phyloP scores from a whole-genome alignment of 345 rosid species.

The Bruguiera sexangula region DNA sequence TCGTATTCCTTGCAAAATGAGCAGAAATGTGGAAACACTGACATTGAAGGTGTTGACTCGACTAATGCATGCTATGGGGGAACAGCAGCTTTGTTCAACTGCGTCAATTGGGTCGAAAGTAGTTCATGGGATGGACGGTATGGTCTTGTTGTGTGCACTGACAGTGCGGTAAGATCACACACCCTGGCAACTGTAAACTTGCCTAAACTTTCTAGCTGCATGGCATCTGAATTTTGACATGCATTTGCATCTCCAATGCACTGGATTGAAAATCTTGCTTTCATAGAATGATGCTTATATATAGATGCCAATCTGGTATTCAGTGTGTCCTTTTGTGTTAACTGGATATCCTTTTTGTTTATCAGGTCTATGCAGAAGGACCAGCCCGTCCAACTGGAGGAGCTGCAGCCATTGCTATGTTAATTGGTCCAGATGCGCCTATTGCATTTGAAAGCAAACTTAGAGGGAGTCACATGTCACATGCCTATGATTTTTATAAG shows the following conservation, averaged over 20 bases:
- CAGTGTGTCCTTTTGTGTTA: constrained; percentile 10
- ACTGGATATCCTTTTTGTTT: constrained; percentile 7
- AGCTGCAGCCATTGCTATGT: constrained; percentile 94
- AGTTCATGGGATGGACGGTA: constrained; percentile 98
- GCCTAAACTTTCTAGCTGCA: neutral
- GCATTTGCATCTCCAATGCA: constrained; percentile 8
- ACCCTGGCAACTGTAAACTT: neutral
- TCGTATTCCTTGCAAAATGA: constrained; percentile 26
- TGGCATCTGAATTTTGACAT: neutral
- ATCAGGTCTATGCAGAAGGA: constrained; percentile 99
- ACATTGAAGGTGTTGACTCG: constrained; percentile 98
- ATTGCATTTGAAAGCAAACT: constrained; percentile 88
- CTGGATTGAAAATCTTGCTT: neutral
- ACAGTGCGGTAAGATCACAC: constrained; percentile 78
- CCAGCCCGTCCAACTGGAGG: constrained; percentile 99
- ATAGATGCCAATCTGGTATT: neutral
- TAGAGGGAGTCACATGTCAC: constrained; percentile 96
- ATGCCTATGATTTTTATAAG: constrained; percentile 98
- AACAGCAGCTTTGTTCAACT: constrained; percentile 93
- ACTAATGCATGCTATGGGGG: constrained; percentile 99
- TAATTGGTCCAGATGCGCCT: constrained; percentile 95
- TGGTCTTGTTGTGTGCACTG: constrained; percentile 94
- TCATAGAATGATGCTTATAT: neutral
- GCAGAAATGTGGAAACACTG: constrained; percentile 90
- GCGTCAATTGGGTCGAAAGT: constrained; percentile 99